Conservation (phyloP, 2,329 filamentous ascomycete species). For the Fusarium abutilonis region DNA sequence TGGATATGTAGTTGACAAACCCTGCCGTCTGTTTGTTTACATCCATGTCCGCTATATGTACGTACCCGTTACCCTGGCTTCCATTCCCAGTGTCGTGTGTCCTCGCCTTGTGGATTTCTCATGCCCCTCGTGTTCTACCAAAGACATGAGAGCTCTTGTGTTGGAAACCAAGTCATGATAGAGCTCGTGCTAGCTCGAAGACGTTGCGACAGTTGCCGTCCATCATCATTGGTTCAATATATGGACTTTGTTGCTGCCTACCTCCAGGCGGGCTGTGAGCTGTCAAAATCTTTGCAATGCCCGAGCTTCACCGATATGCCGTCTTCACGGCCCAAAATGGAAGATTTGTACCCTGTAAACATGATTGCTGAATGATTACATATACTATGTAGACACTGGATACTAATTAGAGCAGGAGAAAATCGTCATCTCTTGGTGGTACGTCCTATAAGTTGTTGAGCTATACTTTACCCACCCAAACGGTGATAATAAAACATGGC, state of each 20-base stretch:
- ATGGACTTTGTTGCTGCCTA: background rate
- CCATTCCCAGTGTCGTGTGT: conserved; percentile 5
- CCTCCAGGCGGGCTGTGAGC: conserved; percentile 5
- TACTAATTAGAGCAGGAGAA: no score
- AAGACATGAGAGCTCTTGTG: background rate
- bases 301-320: conserved; percentile 23
- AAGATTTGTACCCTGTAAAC: background rate
- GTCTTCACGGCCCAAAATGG: conserved; percentile 7
- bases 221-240: background rate
- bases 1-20: conserved; percentile 9
- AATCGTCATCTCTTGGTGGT: no score
- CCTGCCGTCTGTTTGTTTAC: conserved; percentile 20
- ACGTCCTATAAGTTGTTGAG: no score
- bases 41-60: conserved; percentile 30
- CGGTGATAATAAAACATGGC: no score
- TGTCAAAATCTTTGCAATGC: conserved; percentile 12
- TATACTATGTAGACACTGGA: no score
- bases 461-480: no score
- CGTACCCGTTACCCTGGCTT: conserved; percentile 30
- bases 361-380: no score
- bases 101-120: conserved; percentile 2
- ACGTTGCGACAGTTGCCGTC: background rate
- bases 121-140: conserved; percentile 13
- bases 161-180: background rate
- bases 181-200: background rate